Evolutionary conservation across 116 monocot genomes (phyloP).

Genomic region (Thalassia testudinum): DNA sequence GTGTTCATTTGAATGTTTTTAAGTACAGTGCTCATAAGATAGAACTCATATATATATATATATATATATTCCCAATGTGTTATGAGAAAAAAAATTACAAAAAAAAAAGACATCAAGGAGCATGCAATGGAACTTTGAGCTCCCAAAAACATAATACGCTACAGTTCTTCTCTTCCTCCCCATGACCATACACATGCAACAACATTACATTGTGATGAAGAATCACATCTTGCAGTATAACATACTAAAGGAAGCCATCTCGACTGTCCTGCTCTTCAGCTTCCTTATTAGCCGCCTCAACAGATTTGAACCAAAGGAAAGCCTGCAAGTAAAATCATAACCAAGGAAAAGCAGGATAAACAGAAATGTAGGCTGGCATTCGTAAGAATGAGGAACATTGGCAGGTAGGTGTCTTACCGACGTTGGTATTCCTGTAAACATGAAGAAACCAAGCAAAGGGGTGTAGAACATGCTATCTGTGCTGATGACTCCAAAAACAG

Average conservation of each 20-base stretch:
- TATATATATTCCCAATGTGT: no score
- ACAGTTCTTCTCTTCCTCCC: no score
- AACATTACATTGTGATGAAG: no score
- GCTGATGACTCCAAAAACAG: conserved; percentile 68
- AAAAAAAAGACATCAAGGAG: no score
- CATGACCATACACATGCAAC: no score
- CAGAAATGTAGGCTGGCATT: background rate
- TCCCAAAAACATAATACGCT: no score
- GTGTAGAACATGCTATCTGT: conserved; percentile 71
- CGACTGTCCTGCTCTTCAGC: conserved; percentile 81
- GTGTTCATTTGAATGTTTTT: no score
- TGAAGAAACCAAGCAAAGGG: conserved; percentile 84
- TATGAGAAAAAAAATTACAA: no score
- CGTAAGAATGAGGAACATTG: background rate
- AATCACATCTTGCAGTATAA: no score
- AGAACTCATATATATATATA: no score
- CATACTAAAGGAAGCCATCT: conserved; percentile 66
- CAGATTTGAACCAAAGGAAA: conserved; percentile 79
- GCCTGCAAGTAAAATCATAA: conserved; percentile 17
- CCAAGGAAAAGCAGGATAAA: background rate
- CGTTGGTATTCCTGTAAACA: conserved; percentile 71
- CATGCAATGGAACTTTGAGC: no score
- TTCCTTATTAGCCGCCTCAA: conserved; percentile 79
- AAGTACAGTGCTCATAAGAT: no score
- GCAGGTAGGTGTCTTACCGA: conserved; percentile 30